phyloP scores from a whole-genome alignment of 129 eudicot species.

The Flaveria brownii region DNA sequence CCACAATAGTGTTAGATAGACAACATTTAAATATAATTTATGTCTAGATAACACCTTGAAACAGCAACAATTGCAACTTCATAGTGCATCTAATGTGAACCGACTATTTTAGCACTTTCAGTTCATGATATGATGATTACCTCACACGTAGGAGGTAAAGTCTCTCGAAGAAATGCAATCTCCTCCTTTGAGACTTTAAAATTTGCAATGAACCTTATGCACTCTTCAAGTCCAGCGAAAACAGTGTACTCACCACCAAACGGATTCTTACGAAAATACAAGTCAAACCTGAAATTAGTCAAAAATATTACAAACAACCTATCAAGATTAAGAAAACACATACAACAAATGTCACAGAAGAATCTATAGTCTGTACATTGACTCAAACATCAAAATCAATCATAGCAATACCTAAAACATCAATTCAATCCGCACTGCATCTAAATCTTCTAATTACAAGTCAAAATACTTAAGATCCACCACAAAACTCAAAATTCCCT shows the following conservation, averaged over 20 bases:
- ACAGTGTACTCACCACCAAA: slow-evolving; percentile 97
- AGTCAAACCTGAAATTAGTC: slow-evolving; percentile 70
- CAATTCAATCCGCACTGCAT: not conserved
- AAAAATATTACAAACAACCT: not conserved
- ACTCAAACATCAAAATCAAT: slow-evolving; percentile 13
- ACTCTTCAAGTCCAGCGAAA: slow-evolving; percentile 95
- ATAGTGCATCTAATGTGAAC: not conserved
- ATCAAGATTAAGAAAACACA: not conserved
- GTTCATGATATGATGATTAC: slow-evolving; percentile 39
- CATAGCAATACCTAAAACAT: slow-evolving; percentile 8
- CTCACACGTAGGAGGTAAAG: slow-evolving; percentile 82
- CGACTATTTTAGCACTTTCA: not conserved
- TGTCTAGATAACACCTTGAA: not conserved
- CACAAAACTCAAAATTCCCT: not conserved
- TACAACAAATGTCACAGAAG: slow-evolving; percentile 16
- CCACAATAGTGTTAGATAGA: slow-evolving; percentile 21
- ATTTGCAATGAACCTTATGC: slow-evolving; percentile 85
- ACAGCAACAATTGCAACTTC: not conserved
- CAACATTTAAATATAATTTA: not conserved
- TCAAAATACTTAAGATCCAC: not conserved
- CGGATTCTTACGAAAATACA: slow-evolving; percentile 81
- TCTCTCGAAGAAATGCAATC: slow-evolving; percentile 57
- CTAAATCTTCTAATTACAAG: not conserved
- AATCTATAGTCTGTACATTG: not conserved
- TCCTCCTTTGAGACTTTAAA: slow-evolving; percentile 71